Conservation (phyloP, 148 eudicot genomes). For the Amaranthus palmeri region DNA sequence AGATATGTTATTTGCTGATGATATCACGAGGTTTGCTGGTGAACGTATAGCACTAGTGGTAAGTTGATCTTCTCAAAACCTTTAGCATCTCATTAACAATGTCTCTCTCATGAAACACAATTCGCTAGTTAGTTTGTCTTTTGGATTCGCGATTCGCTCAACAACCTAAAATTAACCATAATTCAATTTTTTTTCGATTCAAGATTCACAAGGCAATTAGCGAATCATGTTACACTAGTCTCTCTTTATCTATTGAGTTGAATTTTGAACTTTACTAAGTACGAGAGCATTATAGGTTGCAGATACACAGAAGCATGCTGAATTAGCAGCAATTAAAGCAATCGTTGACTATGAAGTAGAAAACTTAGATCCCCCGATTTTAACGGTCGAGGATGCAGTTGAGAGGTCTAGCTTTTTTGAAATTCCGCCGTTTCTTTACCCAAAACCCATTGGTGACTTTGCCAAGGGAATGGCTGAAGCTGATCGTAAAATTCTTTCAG, state of each 20-base stretch:
- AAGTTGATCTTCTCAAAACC: slow-evolving; percentile 19
- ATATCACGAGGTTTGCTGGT: slow-evolving; percentile 63
- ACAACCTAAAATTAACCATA: no score
- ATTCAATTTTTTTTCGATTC: no score
- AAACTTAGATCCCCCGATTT: slow-evolving; percentile 68
- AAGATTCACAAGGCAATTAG: no score
- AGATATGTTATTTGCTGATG: slow-evolving; percentile 82
- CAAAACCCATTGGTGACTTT: slow-evolving; percentile 67
- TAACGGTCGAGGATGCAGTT: slow-evolving; percentile 90
- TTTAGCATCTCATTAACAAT: not conserved
- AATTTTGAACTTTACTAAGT: slow-evolving; percentile 1
- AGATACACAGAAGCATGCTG: slow-evolving; percentile 72
- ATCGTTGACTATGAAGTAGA: slow-evolving; percentile 62
- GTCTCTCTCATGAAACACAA: not conserved
- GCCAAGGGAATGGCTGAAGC: slow-evolving; percentile 89
- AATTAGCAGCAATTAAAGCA: slow-evolving; percentile 64
- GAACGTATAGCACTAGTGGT: slow-evolving; percentile 84
- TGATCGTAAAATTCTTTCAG: slow-evolving; percentile 71
- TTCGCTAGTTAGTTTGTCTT: no score
- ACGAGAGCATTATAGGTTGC: slow-evolving; percentile 53
- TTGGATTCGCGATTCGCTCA: no score
- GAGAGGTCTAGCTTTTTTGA: slow-evolving; percentile 70
- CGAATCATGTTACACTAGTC: not conserved
- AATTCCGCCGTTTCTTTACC: slow-evolving; percentile 50
- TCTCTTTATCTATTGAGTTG: not conserved